phyloP scores from a whole-genome alignment of 306 rosid genomes.

The Quercus ilex region DNA sequence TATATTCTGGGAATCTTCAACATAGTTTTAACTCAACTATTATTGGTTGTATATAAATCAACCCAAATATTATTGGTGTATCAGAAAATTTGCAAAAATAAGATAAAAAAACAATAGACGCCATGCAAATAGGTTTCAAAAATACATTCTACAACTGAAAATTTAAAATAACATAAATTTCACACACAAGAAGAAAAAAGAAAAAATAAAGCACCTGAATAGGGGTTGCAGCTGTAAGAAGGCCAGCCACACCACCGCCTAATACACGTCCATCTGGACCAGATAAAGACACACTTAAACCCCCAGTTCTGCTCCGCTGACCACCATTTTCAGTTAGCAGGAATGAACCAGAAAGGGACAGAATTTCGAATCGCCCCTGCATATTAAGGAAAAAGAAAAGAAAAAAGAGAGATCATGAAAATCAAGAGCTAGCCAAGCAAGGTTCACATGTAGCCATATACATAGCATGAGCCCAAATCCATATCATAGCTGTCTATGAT shows the following conservation, averaged over 20 bases:
- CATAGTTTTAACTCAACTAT: background rate
- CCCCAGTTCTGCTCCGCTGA: conserved; percentile 49
- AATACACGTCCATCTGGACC: conserved; percentile 74
- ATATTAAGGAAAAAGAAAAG: background rate
- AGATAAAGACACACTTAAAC: conserved; percentile 58
- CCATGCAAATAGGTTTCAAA: background rate
- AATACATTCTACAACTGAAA: background rate
- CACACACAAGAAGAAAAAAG: background rate
- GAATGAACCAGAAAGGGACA: conserved; percentile 68
- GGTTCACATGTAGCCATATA: background rate
- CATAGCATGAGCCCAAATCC: background rate
- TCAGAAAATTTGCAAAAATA: background rate
- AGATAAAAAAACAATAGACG: background rate
- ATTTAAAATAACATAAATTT: background rate
- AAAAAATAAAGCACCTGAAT: conserved; percentile 53
- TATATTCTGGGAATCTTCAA: too few species aligned
- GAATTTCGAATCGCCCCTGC: conserved; percentile 79
- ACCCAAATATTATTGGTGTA: background rate
- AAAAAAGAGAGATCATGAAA: background rate
- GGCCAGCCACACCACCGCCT: conserved; percentile 73
- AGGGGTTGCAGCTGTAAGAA: conserved; percentile 70
- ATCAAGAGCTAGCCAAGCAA: background rate
- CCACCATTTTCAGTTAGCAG: conserved; percentile 41
- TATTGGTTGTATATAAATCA: background rate
- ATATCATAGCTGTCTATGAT: background rate